phyloP scores from a whole-genome alignment of 257 asterid genomes.

The Linderniella brevidens region DNA sequence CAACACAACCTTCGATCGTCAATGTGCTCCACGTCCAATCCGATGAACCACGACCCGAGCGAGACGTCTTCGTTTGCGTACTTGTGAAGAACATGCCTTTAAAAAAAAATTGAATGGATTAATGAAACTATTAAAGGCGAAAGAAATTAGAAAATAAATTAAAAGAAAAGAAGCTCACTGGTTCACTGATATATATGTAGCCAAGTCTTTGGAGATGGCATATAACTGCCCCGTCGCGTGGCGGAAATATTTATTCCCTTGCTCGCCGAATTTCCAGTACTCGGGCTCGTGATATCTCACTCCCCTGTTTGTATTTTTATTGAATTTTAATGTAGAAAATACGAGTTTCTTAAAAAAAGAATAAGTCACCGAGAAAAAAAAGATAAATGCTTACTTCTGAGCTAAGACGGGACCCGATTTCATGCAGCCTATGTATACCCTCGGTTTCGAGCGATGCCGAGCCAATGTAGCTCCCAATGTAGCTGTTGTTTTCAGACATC shows the following conservation, averaged over 20 bases:
- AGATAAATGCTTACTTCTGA: conserved; percentile 21
- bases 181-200: conserved; percentile 23
- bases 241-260: conserved; percentile 30
- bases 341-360: not conserved
- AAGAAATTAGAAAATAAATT: conserved; percentile 1
- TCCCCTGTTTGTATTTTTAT: conserved; percentile 17
- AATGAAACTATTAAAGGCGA: not conserved
- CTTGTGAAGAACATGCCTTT: conserved; percentile 29
- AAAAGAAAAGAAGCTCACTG: conserved; percentile 15
- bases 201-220: conserved; percentile 34
- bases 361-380: not conserved
- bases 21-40: conserved; percentile 29
- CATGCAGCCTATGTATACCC: conserved; percentile 39
- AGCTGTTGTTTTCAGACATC: conserved; percentile 14
- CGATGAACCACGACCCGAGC: conserved; percentile 35
- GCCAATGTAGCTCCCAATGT: conserved; percentile 24
- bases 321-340: not conserved
- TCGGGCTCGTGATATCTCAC: conserved; percentile 41
- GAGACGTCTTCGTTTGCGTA: conserved; percentile 34
- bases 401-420: conserved; percentile 37
- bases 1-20: conserved; percentile 36
- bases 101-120: not conserved
- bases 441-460: conserved; percentile 24
- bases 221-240: conserved; percentile 40
- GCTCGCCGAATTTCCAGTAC: conserved; percentile 36